Evolutionary conservation across 352 stramenopile genomes (phyloP), one percentile per base, ranked within the genome.

Genomic region (Phytophthora sojae): DNA sequence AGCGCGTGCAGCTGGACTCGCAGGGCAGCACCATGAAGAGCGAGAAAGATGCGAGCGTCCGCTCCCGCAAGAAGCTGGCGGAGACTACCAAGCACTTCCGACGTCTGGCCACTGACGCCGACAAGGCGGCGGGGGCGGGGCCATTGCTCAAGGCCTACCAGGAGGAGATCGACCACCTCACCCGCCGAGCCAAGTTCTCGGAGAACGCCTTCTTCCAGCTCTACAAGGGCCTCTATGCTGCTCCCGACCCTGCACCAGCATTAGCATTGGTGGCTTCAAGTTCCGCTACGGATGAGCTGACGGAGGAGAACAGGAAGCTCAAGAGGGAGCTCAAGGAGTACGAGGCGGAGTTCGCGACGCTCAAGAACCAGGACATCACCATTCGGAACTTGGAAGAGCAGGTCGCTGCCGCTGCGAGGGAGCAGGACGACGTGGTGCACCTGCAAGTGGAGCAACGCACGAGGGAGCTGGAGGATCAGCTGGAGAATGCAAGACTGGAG

Each of bases 331-430:
- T 99, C 4, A 87, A 90, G 14, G 93, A 98, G 39, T 98, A 97
- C 66, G 92, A 99, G 78, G 79, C 94, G 15, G 97, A 99, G 70
- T 99, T 99, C 74, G 87, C 90, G 3, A 88, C 79, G 52, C 79
- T 99, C 0, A 98, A 99, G 81, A 99, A 99, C 79, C 96, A 99
- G 74, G 96, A 99, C 57, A 98, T 99, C 67, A 99, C 96, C 42
- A 99, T 99, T 77, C 90, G 94, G 3, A 98, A 97, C 52, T 82
- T 99, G n/a, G 93, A 99, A 61, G 88, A 90, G 49, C 88, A 97
- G 55, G 84, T 99, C 55, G 77, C 73, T 45, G 80, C 90, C 37
- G 85, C 98, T 47, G 81, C 97, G 50, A 73, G 84, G 26, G 84
- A 90, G 42, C 84, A 86, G 56, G 91, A 96, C 1, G 76, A 88